These are phyloP conservation scores for Brassica cretica DNA, from an alignment of 345 rosid species.

Conservation along the genomic window DNA sequence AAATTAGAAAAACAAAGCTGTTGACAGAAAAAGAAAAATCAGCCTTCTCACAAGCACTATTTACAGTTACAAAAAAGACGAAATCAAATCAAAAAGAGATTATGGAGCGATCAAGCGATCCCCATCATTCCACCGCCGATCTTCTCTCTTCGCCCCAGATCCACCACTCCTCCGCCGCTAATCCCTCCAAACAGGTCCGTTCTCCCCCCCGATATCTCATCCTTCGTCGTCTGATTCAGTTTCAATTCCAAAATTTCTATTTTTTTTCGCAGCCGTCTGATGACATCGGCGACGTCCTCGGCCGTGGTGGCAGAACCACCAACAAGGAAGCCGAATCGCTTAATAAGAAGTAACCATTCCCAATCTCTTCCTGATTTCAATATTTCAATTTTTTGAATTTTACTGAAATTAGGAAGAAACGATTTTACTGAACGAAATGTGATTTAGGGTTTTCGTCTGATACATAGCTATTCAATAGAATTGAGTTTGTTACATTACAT, in stretches of 20 bases:
- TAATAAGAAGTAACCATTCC: constrained; percentile 55
- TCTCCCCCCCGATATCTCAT: constrained; percentile 1
- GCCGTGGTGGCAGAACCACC: constrained; percentile 67
- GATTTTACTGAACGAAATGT: neutral
- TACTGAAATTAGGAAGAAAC: neutral
- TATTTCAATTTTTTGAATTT: neutral
- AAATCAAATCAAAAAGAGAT: neutral
- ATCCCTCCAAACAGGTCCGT: constrained; percentile 42
- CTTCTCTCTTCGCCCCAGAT: constrained; percentile 80
- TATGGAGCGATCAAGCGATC: constrained; percentile 69
- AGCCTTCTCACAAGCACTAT: neutral
- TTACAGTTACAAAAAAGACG: neutral
- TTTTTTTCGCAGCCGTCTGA: constrained; percentile 58
- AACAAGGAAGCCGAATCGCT: constrained; percentile 63
- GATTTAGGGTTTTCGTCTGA: constrained; percentile 25
- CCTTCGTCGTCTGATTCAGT: neutral
- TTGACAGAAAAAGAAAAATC: neutral
- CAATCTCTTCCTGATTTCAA: neutral
- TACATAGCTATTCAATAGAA: too few relatives aligned
- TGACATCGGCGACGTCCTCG: constrained; percentile 59
- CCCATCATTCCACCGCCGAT: constrained; percentile 83
- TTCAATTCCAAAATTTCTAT: neutral
- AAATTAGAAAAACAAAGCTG: constrained; percentile 11
- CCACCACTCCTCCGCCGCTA: constrained; percentile 45
- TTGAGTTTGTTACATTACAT: neutral